Percentiles rank a stretch among this genome's conserved stretches.
phyloP scores from a whole-genome alignment of 2,329 filamentous ascomycete genomes.

The Phialophora chinensis region DNA sequence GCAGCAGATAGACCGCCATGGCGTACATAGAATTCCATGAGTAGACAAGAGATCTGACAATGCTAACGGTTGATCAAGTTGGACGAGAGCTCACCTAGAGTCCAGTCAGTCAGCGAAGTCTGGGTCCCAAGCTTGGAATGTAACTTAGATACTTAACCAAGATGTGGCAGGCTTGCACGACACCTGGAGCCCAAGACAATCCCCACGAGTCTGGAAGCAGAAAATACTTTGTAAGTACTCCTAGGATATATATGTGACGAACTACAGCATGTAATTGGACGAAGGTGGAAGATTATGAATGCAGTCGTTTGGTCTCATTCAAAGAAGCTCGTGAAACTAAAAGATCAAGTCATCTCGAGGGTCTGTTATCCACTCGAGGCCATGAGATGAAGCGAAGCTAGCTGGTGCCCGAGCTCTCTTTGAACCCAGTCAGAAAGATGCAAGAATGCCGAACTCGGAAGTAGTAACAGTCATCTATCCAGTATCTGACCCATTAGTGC shows the following conservation, averaged over 20 bases:
- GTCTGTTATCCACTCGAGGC: not conserved
- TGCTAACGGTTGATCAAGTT: no score
- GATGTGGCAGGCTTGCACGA: no score
- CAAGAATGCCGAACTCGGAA: not conserved
- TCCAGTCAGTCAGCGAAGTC: no score
- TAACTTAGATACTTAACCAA: no score
- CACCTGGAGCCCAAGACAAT: no score
- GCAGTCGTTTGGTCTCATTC: not conserved
- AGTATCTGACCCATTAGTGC: conserved; percentile 11
- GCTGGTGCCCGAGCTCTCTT: not conserved
- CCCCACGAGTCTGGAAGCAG: not conserved
- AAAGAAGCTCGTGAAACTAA: conserved; percentile 4
- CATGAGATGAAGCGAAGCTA: not conserved
- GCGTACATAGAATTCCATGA: no score
- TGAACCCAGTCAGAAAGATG: not conserved
- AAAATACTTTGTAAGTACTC: no score
- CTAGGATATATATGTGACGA: not conserved
- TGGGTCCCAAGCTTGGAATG: no score
- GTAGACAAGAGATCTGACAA: no score
- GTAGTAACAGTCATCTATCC: not conserved
- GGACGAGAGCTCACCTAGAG: no score
- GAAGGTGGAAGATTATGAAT: not conserved
- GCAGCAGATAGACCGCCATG: no score
- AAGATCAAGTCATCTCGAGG: not conserved
- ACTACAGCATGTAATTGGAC: not conserved